Evolutionary conservation across 495 filamentous ascomycete genomes (phyloP), one percentile per base, ranked within the genome.

Genomic region (Aspergillus biplanus): DNA sequence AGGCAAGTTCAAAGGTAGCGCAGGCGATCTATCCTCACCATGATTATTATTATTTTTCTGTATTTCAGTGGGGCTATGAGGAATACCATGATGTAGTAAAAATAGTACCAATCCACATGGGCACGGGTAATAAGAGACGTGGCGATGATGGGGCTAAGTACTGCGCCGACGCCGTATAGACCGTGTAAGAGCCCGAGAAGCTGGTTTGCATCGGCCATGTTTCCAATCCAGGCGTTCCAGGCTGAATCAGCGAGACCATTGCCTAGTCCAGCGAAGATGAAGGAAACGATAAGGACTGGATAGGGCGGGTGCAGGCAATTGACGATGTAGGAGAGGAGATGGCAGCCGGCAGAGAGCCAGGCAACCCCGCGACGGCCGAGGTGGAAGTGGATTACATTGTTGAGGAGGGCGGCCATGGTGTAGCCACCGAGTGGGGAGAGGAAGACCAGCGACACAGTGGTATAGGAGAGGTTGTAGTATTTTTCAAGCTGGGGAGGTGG

Each of bases 341-440:
- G 88, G 71, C 83, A 89, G 1, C 72, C 56, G 0, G 91, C 89
- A 1, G 77, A 86, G 15, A 94, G 74, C 50, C 90, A 58, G 34
- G 90, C 90, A 3, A 94, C 83, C 12, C 92, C 92, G 0, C 87
- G 86, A 52, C 92, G 92, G 15, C 92, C 92, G 56, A 89, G 75
- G 33, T 73, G 72, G 50, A 77, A 67, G 71, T 89, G 86, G 57
- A 89, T 76, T 4, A 69, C 66, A 65, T 86, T 85, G 66, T 86
- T 87, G n/a, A 86, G 73, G 6, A 86, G 69, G 0, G 87, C 84
- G 2, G 85, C 79, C 5, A 76, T 57, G 6, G 79, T 82, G 71
- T 89, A 89, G 16, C 87, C 87, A 8, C 77, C 79, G 42, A 89
- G 73, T 0, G 87, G 85, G 6, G 85, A 85, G 31, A 89, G 78